A percentile compares a stretch with the other conserved stretches of the same genome.
phyloP scores from a whole-genome alignment of 768 basidiomycete species.

The Suillus lakei region DNA sequence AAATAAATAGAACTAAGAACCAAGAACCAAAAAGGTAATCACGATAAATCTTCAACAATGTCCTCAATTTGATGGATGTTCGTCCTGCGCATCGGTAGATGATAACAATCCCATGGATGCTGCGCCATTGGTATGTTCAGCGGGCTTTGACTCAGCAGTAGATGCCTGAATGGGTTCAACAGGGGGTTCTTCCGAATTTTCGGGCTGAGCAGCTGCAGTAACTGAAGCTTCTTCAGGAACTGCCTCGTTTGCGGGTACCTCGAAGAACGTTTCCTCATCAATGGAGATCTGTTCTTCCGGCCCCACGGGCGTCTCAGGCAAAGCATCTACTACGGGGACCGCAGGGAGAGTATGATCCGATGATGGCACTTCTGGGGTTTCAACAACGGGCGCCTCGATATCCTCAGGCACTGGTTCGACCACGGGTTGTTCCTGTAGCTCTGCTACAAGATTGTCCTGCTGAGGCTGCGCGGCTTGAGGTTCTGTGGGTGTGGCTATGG shows the following conservation, averaged over 20 bases:
- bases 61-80: background rate
- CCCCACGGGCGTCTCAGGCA: constrained; percentile 9
- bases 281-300: constrained; percentile 7
- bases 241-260: background rate
- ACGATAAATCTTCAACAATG: constrained; percentile 4
- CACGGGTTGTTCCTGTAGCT: background rate
- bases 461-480: background rate
- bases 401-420: background rate
- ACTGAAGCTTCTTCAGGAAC: constrained; percentile 8
- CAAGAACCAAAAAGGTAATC: background rate
- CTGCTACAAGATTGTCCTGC: background rate
- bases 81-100: background rate
- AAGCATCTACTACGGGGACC: constrained; percentile 10
- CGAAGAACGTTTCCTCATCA: background rate
- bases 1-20: background rate
- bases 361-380: background rate
- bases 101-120: background rate
- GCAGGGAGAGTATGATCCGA: constrained; percentile 11
- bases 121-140: background rate
- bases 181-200: background rate
- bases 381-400: background rate
- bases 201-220: background rate
- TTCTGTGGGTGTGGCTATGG: constrained; percentile 3
- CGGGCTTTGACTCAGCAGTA: background rate
- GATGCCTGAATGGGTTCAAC: background rate